Conservation (phyloP, 1,284 basidiomycete species). For the Wallemia hederae region DNA sequence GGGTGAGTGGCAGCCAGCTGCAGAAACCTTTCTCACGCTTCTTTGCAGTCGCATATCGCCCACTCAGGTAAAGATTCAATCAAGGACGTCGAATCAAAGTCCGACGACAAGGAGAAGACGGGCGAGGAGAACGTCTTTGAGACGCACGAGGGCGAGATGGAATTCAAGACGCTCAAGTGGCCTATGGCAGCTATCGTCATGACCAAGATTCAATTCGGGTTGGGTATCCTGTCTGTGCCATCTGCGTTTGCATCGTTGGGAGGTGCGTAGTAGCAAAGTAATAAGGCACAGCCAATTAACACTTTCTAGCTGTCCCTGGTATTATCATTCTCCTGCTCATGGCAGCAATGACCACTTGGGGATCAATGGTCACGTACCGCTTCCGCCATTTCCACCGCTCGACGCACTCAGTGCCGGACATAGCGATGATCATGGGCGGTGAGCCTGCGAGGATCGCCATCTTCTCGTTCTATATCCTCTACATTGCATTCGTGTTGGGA, state of each 20-base stretch:
- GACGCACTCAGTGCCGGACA: constrained; percentile 30
- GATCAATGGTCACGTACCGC: constrained; percentile 19
- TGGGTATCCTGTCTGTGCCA: constrained; percentile 28
- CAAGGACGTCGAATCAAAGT: too few species aligned
- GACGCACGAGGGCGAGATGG: neutral
- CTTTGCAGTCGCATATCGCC: neutral
- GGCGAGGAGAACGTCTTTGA: neutral
- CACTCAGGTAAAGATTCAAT: neutral
- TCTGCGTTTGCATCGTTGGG: constrained; percentile 26
- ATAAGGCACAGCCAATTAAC: neutral
- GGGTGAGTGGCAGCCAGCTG: neutral
- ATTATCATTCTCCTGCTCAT: constrained; percentile 28
- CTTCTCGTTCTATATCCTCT: neutral
- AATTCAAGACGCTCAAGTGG: constrained; percentile 6
- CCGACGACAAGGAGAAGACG: neutral
- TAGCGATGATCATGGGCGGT: constrained; percentile 11
- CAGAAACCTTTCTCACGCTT: neutral
- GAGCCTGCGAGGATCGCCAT: neutral
- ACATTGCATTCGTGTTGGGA: constrained; percentile 9
- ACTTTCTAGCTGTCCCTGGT: constrained; percentile 20
- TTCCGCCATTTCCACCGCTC: constrained; percentile 29
- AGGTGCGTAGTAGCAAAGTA: neutral
- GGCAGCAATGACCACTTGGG: constrained; percentile 24
- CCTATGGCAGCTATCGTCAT: constrained; percentile 20
- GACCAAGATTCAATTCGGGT: constrained; percentile 30